Percentiles rank a stretch among this genome's conserved stretches.
Conservation (phyloP, 495 filamentous ascomycete species). For the Mytilinidion resinicola region DNA sequence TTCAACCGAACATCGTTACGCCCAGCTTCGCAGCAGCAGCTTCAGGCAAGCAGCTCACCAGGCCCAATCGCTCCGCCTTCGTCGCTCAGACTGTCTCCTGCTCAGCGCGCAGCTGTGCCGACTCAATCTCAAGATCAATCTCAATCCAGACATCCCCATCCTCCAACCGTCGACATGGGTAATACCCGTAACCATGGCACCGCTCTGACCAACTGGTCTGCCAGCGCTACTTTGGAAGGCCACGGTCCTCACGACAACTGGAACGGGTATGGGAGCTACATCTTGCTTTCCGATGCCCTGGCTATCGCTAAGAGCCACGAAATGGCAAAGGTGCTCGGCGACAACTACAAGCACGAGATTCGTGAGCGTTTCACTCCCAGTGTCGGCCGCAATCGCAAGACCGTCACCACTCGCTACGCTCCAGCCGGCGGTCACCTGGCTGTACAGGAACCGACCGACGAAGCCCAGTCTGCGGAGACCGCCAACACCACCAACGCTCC, state of each 20-base stretch:
- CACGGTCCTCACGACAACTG: background rate
- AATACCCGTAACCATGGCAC: slow-evolving; percentile 10
- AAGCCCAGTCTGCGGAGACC: slow-evolving; percentile 5
- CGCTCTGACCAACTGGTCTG: background rate
- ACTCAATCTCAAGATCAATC: background rate
- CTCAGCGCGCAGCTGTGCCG: background rate
- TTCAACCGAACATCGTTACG: slow-evolving; percentile 23
- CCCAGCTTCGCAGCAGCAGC: slow-evolving; percentile 13
- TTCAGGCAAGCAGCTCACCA: slow-evolving; percentile 18
- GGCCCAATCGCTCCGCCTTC: slow-evolving; percentile 32
- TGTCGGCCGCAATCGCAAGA: too few species aligned
- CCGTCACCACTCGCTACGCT: too few species aligned
- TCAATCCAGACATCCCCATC: too few species aligned
- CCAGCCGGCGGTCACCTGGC: too few species aligned
- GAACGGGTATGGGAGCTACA: too few species aligned
- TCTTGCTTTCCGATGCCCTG: too few species aligned
- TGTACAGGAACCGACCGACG: background rate
- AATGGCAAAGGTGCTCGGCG: background rate
- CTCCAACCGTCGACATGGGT: background rate
- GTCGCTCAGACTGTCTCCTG: slow-evolving; percentile 13
- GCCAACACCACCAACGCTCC: slow-evolving; percentile 1
- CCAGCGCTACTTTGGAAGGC: background rate
- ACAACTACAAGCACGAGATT: background rate
- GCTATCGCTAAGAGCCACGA: background rate
- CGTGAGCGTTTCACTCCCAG: too few species aligned